These are phyloP conservation scores for Ceratopteris richardii DNA, from an alignment of 75 land plant species.

Conservation along the genomic window DNA sequence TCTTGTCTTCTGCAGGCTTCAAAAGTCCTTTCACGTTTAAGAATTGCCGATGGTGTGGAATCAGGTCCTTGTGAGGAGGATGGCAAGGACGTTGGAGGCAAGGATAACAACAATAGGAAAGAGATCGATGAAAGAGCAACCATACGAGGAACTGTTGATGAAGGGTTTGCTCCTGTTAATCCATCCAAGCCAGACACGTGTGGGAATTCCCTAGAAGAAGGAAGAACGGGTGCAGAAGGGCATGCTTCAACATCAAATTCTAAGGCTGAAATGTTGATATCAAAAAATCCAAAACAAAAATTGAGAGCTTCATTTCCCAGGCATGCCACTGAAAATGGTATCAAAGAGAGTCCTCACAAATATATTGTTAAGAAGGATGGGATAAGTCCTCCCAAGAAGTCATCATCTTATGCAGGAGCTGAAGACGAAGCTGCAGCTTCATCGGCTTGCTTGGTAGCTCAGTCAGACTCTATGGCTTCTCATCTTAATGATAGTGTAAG, in stretches of 20 bases:
- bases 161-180: no score
- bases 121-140: no score
- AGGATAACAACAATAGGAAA: background rate
- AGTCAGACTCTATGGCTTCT: background rate
- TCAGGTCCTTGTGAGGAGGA: background rate
- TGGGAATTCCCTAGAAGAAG: background rate
- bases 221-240: background rate
- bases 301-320: background rate
- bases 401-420: background rate
- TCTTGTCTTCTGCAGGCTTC: conserved; percentile 5
- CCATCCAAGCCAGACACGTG: background rate
- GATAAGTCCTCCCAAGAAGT: background rate
- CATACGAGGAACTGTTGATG: no score
- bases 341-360: background rate
- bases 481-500: background rate
- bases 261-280: conserved; percentile 8
- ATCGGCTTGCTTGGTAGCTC: background rate
- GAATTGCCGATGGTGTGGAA: background rate
- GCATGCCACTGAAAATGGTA: background rate
- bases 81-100: background rate
- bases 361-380: no score
- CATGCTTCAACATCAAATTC: background rate
- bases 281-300: conserved; percentile 4
- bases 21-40: conserved; percentile 4
- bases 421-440: background rate